These are phyloP conservation scores for Penicillium frequentans DNA, from an alignment of 2,329 filamentous ascomycete species.

Conservation along the genomic window DNA sequence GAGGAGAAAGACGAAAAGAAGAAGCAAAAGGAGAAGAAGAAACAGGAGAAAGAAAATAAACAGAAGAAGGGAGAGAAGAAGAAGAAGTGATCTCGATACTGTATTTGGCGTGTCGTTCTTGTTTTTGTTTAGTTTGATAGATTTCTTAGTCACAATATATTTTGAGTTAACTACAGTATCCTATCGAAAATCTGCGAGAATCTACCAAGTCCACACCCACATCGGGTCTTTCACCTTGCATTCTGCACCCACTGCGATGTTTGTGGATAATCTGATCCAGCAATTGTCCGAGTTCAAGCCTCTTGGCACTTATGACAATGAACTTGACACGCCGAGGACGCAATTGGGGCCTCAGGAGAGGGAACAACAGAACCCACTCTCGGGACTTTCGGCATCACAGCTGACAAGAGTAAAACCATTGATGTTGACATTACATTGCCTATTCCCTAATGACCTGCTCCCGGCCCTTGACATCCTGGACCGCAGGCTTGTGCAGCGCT, in stretches of 20 bases:
- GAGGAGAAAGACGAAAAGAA: neutral
- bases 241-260: conserved; percentile 9
- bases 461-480: conserved; percentile 88
- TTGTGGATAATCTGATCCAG: conserved; percentile 27
- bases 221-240: conserved; percentile 6
- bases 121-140: too few relatives aligned
- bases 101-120: too few relatives aligned
- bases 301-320: neutral
- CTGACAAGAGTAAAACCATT: conserved; percentile 49
- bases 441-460: conserved; percentile 79
- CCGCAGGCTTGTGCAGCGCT: conserved; percentile 65
- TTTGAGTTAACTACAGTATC: neutral
- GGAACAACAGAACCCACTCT: conserved; percentile 18
- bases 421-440: conserved; percentile 77
- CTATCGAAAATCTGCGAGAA: neutral
- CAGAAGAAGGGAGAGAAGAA: too few relatives aligned
- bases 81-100: too few relatives aligned
- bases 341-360: conserved; percentile 5
- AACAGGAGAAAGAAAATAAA: too few relatives aligned
- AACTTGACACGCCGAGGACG: conserved; percentile 2
- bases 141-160: too few relatives aligned
- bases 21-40: neutral
- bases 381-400: conserved; percentile 22
- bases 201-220: neutral
- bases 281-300: conserved; percentile 14